phyloP scores from a whole-genome alignment of 78 protist genomes.

The Dictyostelium brefeldianum region DNA sequence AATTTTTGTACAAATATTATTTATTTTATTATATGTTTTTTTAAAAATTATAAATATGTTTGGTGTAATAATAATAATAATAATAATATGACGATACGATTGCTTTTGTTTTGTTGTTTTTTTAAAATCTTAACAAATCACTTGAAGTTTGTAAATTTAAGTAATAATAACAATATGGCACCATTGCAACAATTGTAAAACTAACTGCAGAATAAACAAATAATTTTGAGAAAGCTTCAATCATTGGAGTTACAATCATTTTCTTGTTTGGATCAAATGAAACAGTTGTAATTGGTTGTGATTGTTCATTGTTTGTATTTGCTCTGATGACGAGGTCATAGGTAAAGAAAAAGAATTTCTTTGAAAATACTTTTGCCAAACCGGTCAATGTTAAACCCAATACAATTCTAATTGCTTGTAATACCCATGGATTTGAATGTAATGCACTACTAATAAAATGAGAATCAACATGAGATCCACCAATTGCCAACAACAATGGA shows the following conservation, averaged over 20 bases:
- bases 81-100: too few species aligned
- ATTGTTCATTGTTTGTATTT: slow-evolving; percentile 13
- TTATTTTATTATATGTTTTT: too few species aligned
- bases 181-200: not conserved
- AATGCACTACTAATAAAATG: not conserved
- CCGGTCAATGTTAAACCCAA: slow-evolving; percentile 12
- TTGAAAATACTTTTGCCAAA: slow-evolving; percentile 38
- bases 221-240: slow-evolving; percentile 68
- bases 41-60: too few species aligned
- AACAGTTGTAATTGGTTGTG: slow-evolving; percentile 11
- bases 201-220: slow-evolving; percentile 47
- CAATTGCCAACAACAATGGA: not conserved
- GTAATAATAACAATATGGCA: not conserved
- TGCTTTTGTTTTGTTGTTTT: not conserved
- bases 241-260: not conserved
- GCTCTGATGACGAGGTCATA: not conserved
- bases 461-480: not conserved
- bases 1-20: too few species aligned
- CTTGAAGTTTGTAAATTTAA: not conserved
- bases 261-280: slow-evolving; percentile 21
- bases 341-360: slow-evolving; percentile 46
- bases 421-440: not conserved
- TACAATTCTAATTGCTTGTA: slow-evolving; percentile 26
- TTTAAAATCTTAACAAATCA: not conserved
- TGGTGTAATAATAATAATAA: too few species aligned